Base-by-base conservation (phyloP, 768 basidiomycete species). In the Termitomyces sp. region DNA sequence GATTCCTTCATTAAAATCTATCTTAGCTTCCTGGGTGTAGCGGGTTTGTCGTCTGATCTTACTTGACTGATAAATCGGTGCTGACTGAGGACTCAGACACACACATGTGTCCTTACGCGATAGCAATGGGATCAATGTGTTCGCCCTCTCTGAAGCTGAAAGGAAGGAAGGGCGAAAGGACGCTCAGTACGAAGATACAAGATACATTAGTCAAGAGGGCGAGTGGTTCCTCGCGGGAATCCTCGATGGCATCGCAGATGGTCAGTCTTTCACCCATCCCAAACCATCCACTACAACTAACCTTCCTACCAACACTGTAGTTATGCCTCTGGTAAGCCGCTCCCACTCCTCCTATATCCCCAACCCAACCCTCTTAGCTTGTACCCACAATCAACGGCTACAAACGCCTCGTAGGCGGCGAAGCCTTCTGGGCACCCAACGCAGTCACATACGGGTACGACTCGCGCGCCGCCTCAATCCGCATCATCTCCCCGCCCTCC, bases 211-310 rank as follows among this genome's bases (percentile, higher is more conserved):
- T 57, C 75, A 89, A 66, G 81, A 81, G 60, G 92, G 77, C 13
- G 97, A 99, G 69, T 85, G 84, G 75, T 99, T 99, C 78, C 77
- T 99, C n/a, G 95, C 94, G 5, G 97, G 97, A 10, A 68, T 99
- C 6, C 68, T 98, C 22, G 86, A 89, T 54, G 97, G 97, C 33
- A 77, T 99, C 49, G 81, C 91, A 11, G 95, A 98, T 70, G 83
- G 94, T 94, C 7, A 12, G 38, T 22, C 18, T 10, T 45, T 46
- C 22, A 18, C 45, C n/a, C 15, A 38, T 40, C 20, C 13, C 44
- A 42, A 48, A 32, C 42, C 3, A 46, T 27, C 25, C 22, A 54
- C 35, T 60, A 22, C 18, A 41, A 46, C n/a, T 23, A 23, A 38
- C 20, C 20, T 38, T n/a, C 41, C 29, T 29, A 29, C 29, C 29